These are phyloP conservation scores for Triadica sebifera DNA, from an alignment of 345 rosid genomes.

Conservation along the genomic window DNA sequence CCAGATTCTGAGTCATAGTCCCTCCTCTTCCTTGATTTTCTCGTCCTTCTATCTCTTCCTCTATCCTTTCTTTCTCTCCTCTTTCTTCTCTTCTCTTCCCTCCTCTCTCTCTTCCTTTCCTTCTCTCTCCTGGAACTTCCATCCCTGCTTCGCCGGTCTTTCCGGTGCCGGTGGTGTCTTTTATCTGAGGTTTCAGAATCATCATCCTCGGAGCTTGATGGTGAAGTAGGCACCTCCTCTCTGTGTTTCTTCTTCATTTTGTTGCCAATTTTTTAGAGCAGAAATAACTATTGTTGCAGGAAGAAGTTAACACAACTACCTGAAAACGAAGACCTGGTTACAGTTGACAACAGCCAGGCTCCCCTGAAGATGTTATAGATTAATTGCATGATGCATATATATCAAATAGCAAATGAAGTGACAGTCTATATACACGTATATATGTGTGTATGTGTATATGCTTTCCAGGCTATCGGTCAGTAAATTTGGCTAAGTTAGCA, in stretches of 20 bases:
- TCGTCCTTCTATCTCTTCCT: constrained; percentile 41
- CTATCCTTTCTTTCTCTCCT: constrained; percentile 34
- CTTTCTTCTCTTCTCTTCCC: constrained; percentile 24
- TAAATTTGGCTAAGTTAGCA: too few relatives aligned
- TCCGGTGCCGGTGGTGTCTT: constrained; percentile 36
- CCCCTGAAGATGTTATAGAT: not conserved
- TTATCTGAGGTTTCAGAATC: constrained; percentile 46
- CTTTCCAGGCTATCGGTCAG: too few relatives aligned
- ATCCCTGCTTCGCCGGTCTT: constrained; percentile 22
- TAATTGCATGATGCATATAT: too few relatives aligned
- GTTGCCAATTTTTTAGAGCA: constrained; percentile 11
- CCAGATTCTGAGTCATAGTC: constrained; percentile 31
- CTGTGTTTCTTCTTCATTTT: constrained; percentile 40
- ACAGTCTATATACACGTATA: too few relatives aligned
- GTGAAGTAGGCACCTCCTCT: constrained; percentile 36
- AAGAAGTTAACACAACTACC: not conserved
- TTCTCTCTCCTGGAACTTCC: constrained; percentile 52
- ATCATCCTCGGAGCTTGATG: constrained; percentile 42
- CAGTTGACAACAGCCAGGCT: not conserved
- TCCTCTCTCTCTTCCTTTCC: constrained; percentile 36
- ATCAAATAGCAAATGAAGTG: too few relatives aligned
- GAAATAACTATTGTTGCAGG: too few relatives aligned
- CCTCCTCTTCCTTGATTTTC: constrained; percentile 42
- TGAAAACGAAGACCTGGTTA: not conserved
- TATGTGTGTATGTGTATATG: too few relatives aligned